phyloP scores from a whole-genome alignment of 2,329 filamentous ascomycete species.

The Teratosphaeria gauchensis region DNA sequence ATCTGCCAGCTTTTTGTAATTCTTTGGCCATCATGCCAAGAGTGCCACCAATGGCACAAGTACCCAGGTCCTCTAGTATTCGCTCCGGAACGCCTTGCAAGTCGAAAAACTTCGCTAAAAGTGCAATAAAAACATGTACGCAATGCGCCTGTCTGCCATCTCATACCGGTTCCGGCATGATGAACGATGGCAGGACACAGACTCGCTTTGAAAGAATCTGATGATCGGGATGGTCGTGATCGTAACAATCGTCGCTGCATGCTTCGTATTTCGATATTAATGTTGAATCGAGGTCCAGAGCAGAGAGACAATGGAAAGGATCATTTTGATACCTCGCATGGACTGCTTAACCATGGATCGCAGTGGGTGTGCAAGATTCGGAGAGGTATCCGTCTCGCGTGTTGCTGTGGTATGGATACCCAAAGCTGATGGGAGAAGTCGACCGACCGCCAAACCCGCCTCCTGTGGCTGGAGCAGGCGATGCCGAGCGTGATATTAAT shows the following conservation, averaged over 20 bases:
- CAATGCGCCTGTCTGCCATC: neutral
- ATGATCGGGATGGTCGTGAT: constrained; percentile 4
- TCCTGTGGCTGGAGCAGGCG: constrained; percentile 20
- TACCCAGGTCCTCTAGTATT: neutral
- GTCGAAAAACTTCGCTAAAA: constrained; percentile 5
- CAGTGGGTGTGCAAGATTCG: constrained; percentile 25
- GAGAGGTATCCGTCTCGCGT: constrained; percentile 25
- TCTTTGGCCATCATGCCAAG: no score
- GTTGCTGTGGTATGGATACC: constrained; percentile 26
- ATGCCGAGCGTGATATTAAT: constrained; percentile 23
- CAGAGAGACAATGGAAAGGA: constrained; percentile 5
- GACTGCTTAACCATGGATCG: constrained; percentile 23
- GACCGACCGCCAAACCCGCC: constrained; percentile 16
- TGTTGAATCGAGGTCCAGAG: constrained; percentile 8
- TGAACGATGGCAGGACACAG: neutral
- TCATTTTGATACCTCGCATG: neutral
- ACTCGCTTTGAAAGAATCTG: neutral
- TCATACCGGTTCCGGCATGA: neutral
- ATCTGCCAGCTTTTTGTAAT: neutral
- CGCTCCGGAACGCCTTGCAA: constrained; percentile 7
- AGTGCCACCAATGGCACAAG: neutral
- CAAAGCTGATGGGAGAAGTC: constrained; percentile 25
- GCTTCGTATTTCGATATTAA: constrained; percentile 6
- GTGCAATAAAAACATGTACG: constrained; percentile 5
- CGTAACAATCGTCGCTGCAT: constrained; percentile 12